Percentiles rank a stretch among this genome's conserved stretches.
phyloP scores from a whole-genome alignment of 73 alveolate species.

The Urostyla sp. region DNA sequence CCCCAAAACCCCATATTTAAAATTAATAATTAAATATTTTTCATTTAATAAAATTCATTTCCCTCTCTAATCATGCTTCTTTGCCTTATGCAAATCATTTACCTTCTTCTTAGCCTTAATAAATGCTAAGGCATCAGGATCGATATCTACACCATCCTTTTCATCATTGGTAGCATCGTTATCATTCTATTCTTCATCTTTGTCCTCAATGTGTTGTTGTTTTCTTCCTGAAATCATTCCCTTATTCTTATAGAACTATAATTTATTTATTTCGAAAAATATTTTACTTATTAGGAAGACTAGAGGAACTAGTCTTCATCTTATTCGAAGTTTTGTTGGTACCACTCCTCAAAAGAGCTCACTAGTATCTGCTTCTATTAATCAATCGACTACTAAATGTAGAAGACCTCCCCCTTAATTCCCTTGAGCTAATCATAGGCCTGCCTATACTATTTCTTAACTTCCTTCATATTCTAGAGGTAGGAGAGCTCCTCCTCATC shows the following conservation, averaged over 20 bases:
- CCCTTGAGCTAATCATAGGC: conserved; percentile 84
- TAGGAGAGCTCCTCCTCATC: conserved; percentile 97
- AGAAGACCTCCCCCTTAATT: conserved; percentile 82
- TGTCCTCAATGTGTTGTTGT: background rate
- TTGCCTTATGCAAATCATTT: conserved; percentile 80
- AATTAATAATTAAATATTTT: too few species aligned
- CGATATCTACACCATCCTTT: conserved; percentile 86
- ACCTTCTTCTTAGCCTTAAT: conserved; percentile 95
- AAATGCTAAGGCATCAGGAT: conserved; percentile 96
- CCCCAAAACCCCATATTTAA: too few species aligned
- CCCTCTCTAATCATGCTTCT: conserved; percentile 77
- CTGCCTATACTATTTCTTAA: conserved; percentile 86
- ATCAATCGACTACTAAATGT: conserved; percentile 83
- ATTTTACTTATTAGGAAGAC: background rate
- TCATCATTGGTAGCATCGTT: conserved; percentile 30
- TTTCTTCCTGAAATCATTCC: conserved; percentile 43
- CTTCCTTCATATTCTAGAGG: conserved; percentile 89
- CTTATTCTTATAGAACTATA: too few species aligned
- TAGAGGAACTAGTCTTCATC: conserved; percentile 8
- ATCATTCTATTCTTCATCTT: background rate
- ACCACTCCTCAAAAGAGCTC: conserved; percentile 80
- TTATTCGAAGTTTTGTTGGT: conserved; percentile 72
- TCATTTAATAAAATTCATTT: too few species aligned
- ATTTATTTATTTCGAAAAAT: background rate
- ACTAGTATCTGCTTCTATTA: conserved; percentile 68